A percentile compares a stretch with the other conserved stretches of the same genome.
These are phyloP conservation scores for Colletotrichum chrysophilum DNA, from an alignment of 2,329 filamentous ascomycete genomes.

Conservation along the genomic window DNA sequence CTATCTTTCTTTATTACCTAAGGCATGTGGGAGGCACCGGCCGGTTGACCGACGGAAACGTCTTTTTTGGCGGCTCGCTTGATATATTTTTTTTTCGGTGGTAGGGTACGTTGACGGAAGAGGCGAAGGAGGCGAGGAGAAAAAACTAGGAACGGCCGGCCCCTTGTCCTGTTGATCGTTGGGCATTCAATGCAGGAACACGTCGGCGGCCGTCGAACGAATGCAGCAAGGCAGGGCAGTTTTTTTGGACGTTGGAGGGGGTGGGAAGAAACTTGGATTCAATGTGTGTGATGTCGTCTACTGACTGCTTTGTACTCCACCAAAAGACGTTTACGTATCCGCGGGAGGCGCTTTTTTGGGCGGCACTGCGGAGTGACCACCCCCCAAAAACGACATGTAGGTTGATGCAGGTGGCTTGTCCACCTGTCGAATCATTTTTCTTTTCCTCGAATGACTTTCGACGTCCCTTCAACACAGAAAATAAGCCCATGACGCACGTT, in stretches of 20 bases:
- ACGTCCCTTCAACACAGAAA: neutral
- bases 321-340: neutral
- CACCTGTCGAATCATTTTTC: neutral
- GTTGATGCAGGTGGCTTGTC: neutral
- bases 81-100: neutral
- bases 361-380: neutral
- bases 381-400: neutral
- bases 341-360: neutral
- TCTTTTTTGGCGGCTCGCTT: neutral
- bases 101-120: neutral
- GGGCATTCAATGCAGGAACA: neutral
- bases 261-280: neutral
- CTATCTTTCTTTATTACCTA: neutral
- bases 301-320: neutral
- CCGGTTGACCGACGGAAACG: neutral
- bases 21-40: neutral
- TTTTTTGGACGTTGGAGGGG: neutral
- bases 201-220: neutral
- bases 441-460: neutral
- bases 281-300: neutral
- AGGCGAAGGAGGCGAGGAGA: neutral
- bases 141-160: neutral
- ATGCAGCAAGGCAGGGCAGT: neutral
- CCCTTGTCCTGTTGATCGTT: neutral
- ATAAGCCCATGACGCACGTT: neutral